Percentiles rank a stretch among this genome's conserved stretches.
Conservation (phyloP, 768 basidiomycete species). For the Agaricus subrufescens region DNA sequence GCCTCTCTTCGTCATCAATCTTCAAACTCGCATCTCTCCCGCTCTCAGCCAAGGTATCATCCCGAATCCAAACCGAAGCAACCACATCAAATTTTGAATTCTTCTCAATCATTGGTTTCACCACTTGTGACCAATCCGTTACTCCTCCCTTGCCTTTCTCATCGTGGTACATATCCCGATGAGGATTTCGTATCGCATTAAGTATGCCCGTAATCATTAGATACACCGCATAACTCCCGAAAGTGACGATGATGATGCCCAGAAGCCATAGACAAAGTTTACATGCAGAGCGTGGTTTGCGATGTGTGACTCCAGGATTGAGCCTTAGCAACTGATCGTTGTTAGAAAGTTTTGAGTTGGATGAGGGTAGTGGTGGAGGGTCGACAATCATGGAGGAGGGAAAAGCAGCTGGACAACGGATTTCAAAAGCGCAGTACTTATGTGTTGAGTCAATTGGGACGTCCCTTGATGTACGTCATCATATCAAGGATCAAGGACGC, state of each 20-base stretch:
- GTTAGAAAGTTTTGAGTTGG: background rate
- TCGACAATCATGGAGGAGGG: background rate
- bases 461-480: no score
- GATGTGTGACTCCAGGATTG: slow-evolving; percentile 6
- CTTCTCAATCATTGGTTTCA: slow-evolving; percentile 14
- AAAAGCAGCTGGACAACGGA: no score
- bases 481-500: no score
- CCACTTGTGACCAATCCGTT: slow-evolving; percentile 9
- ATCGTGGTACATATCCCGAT: slow-evolving; percentile 1
- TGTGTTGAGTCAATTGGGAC: no score
- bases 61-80: slow-evolving; percentile 16
- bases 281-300: slow-evolving; percentile 4
- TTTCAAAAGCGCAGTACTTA: no score
- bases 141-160: background rate
- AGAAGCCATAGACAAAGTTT: slow-evolving; percentile 3
- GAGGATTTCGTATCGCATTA: background rate
- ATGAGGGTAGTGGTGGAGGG: background rate
- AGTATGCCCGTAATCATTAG: background rate
- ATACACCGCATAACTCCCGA: background rate
- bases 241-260: background rate
- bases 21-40: background rate
- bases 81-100: slow-evolving; percentile 15
- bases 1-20: background rate
- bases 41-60: slow-evolving; percentile 1
- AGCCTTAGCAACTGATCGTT: background rate